phyloP scores from a whole-genome alignment of 331 rosid genomes.

The Quercus phellos region DNA sequence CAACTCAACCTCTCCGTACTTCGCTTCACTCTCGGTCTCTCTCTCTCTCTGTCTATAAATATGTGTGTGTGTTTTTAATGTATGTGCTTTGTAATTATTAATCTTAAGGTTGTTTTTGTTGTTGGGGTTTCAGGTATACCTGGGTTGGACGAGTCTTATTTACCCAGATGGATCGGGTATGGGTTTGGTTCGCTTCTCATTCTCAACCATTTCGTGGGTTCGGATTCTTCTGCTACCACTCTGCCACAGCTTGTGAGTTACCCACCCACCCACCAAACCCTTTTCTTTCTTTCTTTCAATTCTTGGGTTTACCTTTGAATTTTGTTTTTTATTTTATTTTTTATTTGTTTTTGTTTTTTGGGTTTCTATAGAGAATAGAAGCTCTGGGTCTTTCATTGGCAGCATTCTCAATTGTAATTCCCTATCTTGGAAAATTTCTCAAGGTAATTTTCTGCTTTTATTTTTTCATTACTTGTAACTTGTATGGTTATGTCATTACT shows the following conservation, averaged over 20 bases:
- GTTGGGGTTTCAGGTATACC: slow-evolving; percentile 59
- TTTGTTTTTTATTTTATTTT: background rate
- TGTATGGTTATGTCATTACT: background rate
- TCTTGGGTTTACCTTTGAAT: background rate
- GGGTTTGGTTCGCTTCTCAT: slow-evolving; percentile 82
- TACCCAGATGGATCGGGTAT: slow-evolving; percentile 96
- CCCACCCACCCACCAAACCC: too few relatives aligned
- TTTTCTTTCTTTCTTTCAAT: background rate
- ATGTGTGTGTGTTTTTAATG: background rate
- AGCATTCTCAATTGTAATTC: slow-evolving; percentile 62
- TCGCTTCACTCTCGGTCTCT: slow-evolving; percentile 81
- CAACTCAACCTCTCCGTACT: slow-evolving; percentile 86
- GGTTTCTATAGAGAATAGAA: slow-evolving; percentile 53
- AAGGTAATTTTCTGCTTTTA: slow-evolving; percentile 46
- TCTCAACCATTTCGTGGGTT: slow-evolving; percentile 65
- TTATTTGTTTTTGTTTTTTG: slow-evolving; percentile 6
- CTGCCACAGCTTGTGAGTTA: slow-evolving; percentile 59
- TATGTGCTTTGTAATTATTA: background rate
- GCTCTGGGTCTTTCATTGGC: slow-evolving; percentile 81
- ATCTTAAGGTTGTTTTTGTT: background rate
- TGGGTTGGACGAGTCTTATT: slow-evolving; percentile 91
- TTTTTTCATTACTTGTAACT: background rate
- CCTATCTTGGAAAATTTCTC: slow-evolving; percentile 79
- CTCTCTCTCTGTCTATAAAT: background rate
- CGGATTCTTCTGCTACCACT: slow-evolving; percentile 44